Percentiles rank a stretch among this genome's conserved stretches.
These are phyloP conservation scores for Tulasnella sp. DNA, from an alignment of 768 basidiomycete species.

Conservation along the genomic window DNA sequence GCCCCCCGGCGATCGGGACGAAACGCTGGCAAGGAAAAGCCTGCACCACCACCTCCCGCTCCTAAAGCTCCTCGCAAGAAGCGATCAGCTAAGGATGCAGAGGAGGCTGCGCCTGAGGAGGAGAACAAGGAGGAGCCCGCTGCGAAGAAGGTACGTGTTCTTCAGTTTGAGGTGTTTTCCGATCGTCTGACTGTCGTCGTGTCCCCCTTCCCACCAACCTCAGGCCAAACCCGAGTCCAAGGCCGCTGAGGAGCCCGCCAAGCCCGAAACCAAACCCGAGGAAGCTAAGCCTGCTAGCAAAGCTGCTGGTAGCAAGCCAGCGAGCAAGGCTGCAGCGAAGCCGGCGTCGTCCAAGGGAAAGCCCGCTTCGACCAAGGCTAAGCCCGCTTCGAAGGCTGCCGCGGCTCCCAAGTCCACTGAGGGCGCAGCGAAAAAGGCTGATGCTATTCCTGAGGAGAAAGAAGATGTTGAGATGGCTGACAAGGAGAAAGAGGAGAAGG, in stretches of 20 bases:
- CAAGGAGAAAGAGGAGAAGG: constrained; percentile 13
- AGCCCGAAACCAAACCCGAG: constrained; percentile 17
- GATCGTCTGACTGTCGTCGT: background rate
- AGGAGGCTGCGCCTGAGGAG: constrained; percentile 23
- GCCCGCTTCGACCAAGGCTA: constrained; percentile 9
- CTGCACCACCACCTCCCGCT: constrained; percentile 19
- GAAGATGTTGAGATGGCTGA: constrained; percentile 11
- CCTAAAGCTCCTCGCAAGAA: constrained; percentile 21
- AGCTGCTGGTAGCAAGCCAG: constrained; percentile 6
- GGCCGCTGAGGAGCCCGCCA: constrained; percentile 21
- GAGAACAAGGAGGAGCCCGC: constrained; percentile 16
- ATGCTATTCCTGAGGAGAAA: constrained; percentile 18
- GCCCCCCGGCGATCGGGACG: constrained; percentile 40
- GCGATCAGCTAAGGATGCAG: constrained; percentile 30
- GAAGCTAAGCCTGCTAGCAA: constrained; percentile 10
- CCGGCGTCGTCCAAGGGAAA: constrained; percentile 5
- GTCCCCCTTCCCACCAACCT: background rate
- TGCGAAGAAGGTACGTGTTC: constrained; percentile 15
- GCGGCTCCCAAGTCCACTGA: constrained; percentile 3
- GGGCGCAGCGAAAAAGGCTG: constrained; percentile 14
- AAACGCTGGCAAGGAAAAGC: constrained; percentile 29
- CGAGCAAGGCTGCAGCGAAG: constrained; percentile 16
- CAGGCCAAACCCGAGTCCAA: constrained; percentile 20
- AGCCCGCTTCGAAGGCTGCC: constrained; percentile 13
- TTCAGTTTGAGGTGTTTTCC: background rate